Conservation (phyloP, 2,329 filamentous ascomycete genomes). For the Colletotrichum orbiculare region DNA sequence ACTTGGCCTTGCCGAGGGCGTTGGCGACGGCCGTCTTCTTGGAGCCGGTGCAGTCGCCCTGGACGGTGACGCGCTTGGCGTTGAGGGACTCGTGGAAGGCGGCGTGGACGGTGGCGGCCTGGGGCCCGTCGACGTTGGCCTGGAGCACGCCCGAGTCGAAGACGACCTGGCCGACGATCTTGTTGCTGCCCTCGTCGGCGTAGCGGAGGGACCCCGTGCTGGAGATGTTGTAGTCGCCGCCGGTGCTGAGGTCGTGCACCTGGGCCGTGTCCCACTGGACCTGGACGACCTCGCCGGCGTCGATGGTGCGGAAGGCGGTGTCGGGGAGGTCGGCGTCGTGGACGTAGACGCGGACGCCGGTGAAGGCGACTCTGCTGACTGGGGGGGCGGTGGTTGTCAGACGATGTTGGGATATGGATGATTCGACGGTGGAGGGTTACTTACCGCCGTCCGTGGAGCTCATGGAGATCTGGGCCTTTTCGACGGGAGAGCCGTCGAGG, state of each 20-base stretch:
- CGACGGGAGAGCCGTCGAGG: conserved; percentile 57
- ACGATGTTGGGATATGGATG: background rate
- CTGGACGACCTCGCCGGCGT: conserved; percentile 56
- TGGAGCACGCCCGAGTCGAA: conserved; percentile 67
- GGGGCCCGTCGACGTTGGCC: conserved; percentile 63
- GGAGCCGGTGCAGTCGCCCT: conserved; percentile 20
- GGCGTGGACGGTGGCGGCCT: conserved; percentile 59
- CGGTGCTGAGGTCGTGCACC: conserved; percentile 56
- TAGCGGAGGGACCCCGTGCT: conserved; percentile 64
- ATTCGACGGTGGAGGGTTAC: conserved; percentile 26
- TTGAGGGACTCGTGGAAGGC: conserved; percentile 56
- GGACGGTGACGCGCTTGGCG: conserved; percentile 51
- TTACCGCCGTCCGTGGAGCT: conserved; percentile 44
- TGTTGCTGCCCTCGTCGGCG: conserved; percentile 58
- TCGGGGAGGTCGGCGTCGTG: conserved; percentile 51
- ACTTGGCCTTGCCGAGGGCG: conserved; percentile 62
- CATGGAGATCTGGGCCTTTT: conserved; percentile 60
- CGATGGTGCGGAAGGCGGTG: conserved; percentile 58
- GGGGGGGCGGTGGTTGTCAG: background rate
- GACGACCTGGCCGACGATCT: conserved; percentile 60
- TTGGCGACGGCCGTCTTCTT: conserved; percentile 47
- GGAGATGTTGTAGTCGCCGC: conserved; percentile 63
- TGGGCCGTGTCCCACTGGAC: conserved; percentile 61
- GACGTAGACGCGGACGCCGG: conserved; percentile 60
- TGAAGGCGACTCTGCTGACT: conserved; percentile 56